Evolutionary conservation across 768 basidiomycete genomes (phyloP), one percentile per base, ranked within the genome.

Genomic region (Leccinum subtestaceum): DNA sequence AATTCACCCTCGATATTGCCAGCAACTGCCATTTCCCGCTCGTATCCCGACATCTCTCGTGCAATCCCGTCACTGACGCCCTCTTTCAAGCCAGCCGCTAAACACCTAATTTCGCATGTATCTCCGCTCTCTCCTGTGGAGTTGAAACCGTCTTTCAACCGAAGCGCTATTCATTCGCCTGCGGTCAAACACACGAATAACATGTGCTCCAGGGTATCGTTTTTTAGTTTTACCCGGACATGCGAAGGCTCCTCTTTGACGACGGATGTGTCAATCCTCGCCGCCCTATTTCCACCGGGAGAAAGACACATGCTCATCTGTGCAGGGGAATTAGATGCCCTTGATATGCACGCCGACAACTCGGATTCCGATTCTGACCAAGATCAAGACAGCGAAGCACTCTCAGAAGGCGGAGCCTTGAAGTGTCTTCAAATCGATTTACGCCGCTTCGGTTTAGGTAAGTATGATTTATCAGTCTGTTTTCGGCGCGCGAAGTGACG

Each of bases 211-310:
- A 60, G 53, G n/a, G 78, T 86, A n/a, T 84, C 89, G 3, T 92
- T 93, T 75, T 86, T 92, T 73, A 88, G 84, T 62, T 88, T 92
- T 67, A 91, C 89, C 17, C 79, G 88, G 60, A 91, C 90, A 6
- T 72, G 79, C 21, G 91, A 92, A 70, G 88, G 88, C 2, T 87
- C 89, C 23, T 89, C 88, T 11, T 75, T 93, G 53, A 89, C 89
- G 2, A 84, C 90, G 4, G 88, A 89, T 54, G 83, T 86, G 10
- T 76, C 80, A 40, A 73, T 87, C 23, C 82, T 93, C 10, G 83
- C 89, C 13, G 76, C 83, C 36, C 73, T 91, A 8, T 93, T 93
- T 70, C 86, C 86, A 19, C 80, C 80, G n/a, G 78, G 76, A 43
- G 87, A 90, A 63, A 79, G 88, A 34, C 83, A 89, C 64, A 85